Evolutionary conservation across 345 rosid genomes (phyloP).

Genomic region (Hevea brasiliensis): DNA sequence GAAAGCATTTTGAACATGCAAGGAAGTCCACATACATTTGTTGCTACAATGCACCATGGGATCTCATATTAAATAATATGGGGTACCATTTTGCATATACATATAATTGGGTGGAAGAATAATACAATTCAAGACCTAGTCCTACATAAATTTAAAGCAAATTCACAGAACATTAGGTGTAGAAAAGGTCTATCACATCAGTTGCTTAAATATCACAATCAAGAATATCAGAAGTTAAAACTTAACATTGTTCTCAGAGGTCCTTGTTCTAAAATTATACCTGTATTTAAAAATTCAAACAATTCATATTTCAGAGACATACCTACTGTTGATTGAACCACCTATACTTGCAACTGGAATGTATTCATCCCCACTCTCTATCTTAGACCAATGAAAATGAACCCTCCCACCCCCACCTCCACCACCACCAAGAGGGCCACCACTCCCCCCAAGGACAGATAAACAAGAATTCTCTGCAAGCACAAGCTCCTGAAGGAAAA

Average conservation of each 20-base stretch:
- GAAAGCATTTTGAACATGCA: background rate
- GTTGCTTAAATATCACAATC: background rate
- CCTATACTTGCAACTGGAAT: slow-evolving; percentile 66
- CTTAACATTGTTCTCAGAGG: background rate
- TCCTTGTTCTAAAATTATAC: background rate
- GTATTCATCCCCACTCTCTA: slow-evolving; percentile 72
- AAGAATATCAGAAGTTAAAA: background rate
- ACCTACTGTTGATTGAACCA: slow-evolving; percentile 79
- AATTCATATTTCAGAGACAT: slow-evolving; percentile 13
- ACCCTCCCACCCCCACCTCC: slow-evolving; percentile 99
- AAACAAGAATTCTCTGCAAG: slow-evolving; percentile 65
- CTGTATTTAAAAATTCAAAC: background rate
- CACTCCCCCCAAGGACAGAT: slow-evolving; percentile 79
- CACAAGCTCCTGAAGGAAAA: slow-evolving; percentile 82
- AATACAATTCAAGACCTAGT: background rate
- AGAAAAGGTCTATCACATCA: background rate
- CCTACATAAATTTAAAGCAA: background rate
- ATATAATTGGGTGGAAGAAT: background rate
- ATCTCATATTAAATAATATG: background rate
- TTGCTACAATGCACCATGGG: background rate
- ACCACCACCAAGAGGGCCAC: slow-evolving; percentile 86
- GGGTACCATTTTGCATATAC: background rate
- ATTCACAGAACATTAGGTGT: background rate
- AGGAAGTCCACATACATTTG: slow-evolving; percentile 3
- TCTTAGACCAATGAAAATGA: slow-evolving; percentile 95